phyloP scores from a whole-genome alignment of 306 rosid genomes.

The Casuarina glauca region DNA sequence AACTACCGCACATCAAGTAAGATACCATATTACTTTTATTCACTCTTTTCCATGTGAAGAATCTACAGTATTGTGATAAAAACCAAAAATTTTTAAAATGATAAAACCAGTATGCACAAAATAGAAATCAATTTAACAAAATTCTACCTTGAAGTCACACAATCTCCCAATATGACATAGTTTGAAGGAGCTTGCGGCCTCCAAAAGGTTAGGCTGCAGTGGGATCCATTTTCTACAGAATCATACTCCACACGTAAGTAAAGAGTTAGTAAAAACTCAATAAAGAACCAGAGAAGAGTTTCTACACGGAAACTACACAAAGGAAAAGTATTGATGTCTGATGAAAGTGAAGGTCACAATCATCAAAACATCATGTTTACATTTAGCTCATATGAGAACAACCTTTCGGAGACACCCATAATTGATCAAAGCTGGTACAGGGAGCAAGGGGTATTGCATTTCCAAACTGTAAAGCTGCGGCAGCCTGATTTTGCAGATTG shows the following conservation, averaged over 20 bases:
- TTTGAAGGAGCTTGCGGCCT: slow-evolving; percentile 93
- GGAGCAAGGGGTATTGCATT: slow-evolving; percentile 69
- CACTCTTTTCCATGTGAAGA: neutral
- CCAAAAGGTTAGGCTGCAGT: slow-evolving; percentile 79
- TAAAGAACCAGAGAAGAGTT: slow-evolving; percentile 19
- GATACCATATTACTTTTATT: neutral
- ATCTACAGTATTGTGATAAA: neutral
- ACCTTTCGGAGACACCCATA: slow-evolving; percentile 94
- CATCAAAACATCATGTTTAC: slow-evolving; percentile 4
- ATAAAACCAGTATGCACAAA: neutral
- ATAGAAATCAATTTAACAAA: neutral
- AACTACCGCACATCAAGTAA: neutral
- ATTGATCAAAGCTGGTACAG: slow-evolving; percentile 79
- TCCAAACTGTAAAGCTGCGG: slow-evolving; percentile 72
- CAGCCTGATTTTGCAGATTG: slow-evolving; percentile 85
- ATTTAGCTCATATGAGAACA: slow-evolving; percentile 13
- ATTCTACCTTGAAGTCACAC: slow-evolving; percentile 84
- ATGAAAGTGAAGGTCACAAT: slow-evolving; percentile 12
- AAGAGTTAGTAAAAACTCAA: slow-evolving; percentile 23
- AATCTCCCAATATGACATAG: slow-evolving; percentile 90
- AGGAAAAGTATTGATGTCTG: slow-evolving; percentile 11
- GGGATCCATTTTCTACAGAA: slow-evolving; percentile 59
- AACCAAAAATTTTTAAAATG: neutral
- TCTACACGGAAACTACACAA: slow-evolving; percentile 5
- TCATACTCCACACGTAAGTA: neutral